phyloP scores from a whole-genome alignment of 257 asterid genomes.

The Lycium barbarum region DNA sequence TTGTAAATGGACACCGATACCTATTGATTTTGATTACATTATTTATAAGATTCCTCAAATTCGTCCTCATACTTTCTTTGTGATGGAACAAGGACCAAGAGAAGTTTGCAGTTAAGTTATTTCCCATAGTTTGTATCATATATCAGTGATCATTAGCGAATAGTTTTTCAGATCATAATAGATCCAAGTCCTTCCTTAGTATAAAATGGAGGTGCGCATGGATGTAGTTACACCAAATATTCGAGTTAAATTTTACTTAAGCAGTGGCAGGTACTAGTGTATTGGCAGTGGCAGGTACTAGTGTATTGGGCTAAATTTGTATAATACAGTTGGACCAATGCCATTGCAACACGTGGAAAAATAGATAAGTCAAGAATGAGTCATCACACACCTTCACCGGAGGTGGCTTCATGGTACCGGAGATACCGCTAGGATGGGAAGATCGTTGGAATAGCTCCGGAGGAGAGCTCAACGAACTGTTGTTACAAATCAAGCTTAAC shows the following conservation, averaged over 20 bases:
- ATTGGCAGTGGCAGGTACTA: too few relatives aligned
- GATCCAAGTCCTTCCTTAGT: neutral
- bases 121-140: neutral
- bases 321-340: too few relatives aligned
- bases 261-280: neutral
- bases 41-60: neutral
- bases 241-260: neutral
- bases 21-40: neutral
- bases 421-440: too few relatives aligned
- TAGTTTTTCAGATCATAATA: neutral
- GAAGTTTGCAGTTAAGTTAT: neutral
- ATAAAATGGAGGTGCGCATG: neutral
- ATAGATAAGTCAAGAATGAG: too few relatives aligned
- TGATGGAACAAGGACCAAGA: slow-evolving; percentile 3
- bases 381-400: too few relatives aligned
- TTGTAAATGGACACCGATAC: neutral
- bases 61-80: neutral
- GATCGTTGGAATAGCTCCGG: too few relatives aligned
- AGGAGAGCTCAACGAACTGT: too few relatives aligned
- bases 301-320: too few relatives aligned
- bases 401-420: too few relatives aligned
- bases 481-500: too few relatives aligned
- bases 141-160: neutral
- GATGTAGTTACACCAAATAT: neutral
- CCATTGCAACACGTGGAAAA: too few relatives aligned